A percentile compares a stretch with the other conserved stretches of the same genome.
phyloP scores from a whole-genome alignment of 306 rosid species.

The Purshia tridentata region DNA sequence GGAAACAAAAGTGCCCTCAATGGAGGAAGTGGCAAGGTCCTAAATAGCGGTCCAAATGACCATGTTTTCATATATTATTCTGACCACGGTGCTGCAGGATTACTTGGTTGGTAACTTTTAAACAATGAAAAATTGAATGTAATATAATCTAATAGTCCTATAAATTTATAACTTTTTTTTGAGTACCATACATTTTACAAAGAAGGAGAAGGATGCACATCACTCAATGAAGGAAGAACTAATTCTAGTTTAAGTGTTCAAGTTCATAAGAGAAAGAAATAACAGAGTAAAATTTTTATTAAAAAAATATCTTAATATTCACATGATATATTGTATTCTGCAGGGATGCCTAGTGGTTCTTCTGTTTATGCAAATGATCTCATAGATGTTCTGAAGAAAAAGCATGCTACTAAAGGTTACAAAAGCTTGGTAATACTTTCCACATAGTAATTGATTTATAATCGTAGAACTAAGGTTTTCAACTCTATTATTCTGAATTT shows the following conservation, averaged over 20 bases:
- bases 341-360: conserved; percentile 41
- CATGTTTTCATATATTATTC: conserved; percentile 55
- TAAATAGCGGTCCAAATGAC: conserved; percentile 56
- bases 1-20: conserved; percentile 47
- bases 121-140: too few relatives aligned
- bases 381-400: conserved; percentile 42
- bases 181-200: too few relatives aligned
- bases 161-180: too few relatives aligned
- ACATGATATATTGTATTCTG: not conserved
- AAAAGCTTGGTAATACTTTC: conserved; percentile 41
- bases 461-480: not conserved
- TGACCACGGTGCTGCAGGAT: conserved; percentile 55
- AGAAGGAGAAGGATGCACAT: too few relatives aligned
- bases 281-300: not conserved
- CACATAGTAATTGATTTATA: not conserved
- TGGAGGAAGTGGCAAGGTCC: conserved; percentile 74
- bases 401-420: conserved; percentile 45
- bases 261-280: not conserved
- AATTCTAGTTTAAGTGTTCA: not conserved
- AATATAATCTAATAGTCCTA: too few relatives aligned
- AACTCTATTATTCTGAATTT: not conserved
- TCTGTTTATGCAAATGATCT: conserved; percentile 35
- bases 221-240: not conserved
- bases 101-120: conserved; percentile 34
- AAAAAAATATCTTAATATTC: not conserved